Base-by-base conservation (phyloP, 116 monocot genomes). In the Trichopus zeylanicus region DNA sequence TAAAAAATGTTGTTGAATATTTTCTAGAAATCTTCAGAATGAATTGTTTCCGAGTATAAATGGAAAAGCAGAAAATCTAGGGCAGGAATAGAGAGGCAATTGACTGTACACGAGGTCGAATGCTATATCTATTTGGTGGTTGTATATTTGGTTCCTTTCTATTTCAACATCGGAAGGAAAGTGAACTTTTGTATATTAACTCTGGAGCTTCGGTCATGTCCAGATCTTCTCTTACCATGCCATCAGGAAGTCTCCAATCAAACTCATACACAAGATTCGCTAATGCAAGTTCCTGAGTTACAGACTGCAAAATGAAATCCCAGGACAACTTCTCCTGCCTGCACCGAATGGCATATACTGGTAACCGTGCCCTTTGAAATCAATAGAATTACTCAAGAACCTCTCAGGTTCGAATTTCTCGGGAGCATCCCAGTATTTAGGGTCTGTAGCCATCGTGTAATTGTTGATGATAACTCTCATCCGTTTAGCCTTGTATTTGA, bases 341-440 rank as follows among this genome's bases (percentile, higher is more conserved):
- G 51, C 2, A 8, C 63, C 63, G 19, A 63, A 63, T 0, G 63
- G 51, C 21, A 63, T 48, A 18, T 31, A 30, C 32, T 63, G 6
- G 29, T 30, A 63, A 23, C 33, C 51, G 7, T 51, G 49, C 1
- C 63, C 49, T 31, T 51, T 63, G 4, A 51, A 19, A 23, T 32
- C 51, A 15, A 54, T 23, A 3, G 53, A 12, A 23, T 23, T 29
- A 16, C 28, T 4, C 6, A 57, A 31, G 48, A 67, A 67, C 32
- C 67, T 67, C 55, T 67, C 67, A 4, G 53, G 28, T 10, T 29
- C 4, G 48, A 67, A 67, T 25, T 48, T 18, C 31, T 70, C 56
- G 0, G 70, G 55, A 0, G 51, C 18, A 11, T 46, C 8, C 63
- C 70, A 70, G 24, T 21, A 0, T 0, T 20, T 21, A 0, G 62